Evolutionary conservation across 345 rosid genomes (phyloP).

Genomic region (Erucastrum elatum): DNA sequence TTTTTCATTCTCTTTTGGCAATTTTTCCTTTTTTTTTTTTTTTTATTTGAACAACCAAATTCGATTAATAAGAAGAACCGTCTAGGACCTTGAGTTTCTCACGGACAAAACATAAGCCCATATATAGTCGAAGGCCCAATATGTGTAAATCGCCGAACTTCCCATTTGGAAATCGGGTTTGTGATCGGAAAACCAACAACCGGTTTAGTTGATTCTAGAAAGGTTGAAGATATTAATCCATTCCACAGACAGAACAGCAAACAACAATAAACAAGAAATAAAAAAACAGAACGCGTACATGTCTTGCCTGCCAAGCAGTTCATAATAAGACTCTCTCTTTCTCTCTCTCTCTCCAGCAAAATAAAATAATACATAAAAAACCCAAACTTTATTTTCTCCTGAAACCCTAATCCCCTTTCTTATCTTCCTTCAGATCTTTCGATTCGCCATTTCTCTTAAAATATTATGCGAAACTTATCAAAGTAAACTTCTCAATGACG

Average conservation of each 20-base stretch:
- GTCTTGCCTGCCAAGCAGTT: not conserved
- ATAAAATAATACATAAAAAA: not conserved
- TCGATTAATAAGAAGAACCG: not conserved
- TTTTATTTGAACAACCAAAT: not conserved
- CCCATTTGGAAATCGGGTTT: not conserved
- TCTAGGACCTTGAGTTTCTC: not conserved
- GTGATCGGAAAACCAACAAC: not conserved
- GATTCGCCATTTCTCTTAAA: not conserved
- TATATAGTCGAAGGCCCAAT: not conserved
- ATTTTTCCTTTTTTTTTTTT: too few relatives aligned
- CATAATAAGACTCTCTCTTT: not conserved
- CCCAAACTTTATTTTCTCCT: not conserved
- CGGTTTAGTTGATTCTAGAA: not conserved
- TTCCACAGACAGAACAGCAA: not conserved
- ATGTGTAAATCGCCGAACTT: too few relatives aligned
- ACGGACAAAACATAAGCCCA: not conserved
- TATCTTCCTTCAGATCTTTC: constrained; percentile 11
- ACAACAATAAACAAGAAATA: not conserved
- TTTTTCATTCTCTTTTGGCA: not conserved
- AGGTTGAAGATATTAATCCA: not conserved
- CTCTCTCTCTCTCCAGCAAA: not conserved
- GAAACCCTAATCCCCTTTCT: not conserved
- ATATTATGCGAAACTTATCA: constrained; percentile 19
- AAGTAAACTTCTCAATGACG: not conserved
- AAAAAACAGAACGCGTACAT: constrained; percentile 2